These are phyloP conservation scores for Sordariomycetes sp. DNA, from an alignment of 2,329 filamentous ascomycete species.

Conservation along the genomic window DNA sequence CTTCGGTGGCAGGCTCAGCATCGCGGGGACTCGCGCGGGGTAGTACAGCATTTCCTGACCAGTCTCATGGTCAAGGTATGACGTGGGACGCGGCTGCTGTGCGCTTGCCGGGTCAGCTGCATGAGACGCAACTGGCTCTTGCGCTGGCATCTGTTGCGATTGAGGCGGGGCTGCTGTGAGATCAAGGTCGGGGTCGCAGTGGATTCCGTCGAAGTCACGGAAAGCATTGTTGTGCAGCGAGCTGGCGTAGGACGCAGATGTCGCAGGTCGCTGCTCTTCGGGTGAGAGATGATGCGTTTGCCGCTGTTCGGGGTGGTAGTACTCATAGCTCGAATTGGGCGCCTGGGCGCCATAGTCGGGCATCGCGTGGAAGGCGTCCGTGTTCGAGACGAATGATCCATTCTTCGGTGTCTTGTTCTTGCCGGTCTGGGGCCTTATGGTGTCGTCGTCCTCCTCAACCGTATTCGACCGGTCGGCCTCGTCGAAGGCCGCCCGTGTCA, in stretches of 20 bases:
- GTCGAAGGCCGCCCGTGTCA: slow-evolving; percentile 38
- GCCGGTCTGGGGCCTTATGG: slow-evolving; percentile 16
- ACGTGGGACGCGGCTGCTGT: slow-evolving; percentile 18
- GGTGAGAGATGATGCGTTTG: background rate
- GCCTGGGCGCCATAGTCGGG: slow-evolving; percentile 9
- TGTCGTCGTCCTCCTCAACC: slow-evolving; percentile 22
- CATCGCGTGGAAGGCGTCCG: slow-evolving; percentile 20
- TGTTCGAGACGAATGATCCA: slow-evolving; percentile 12
- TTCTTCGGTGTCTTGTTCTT: background rate
- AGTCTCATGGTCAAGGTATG: slow-evolving; percentile 49
- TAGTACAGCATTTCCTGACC: slow-evolving; percentile 86
- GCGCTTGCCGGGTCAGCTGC: background rate
- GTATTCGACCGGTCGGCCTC: slow-evolving; percentile 31
- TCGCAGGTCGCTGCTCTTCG: slow-evolving; percentile 18
- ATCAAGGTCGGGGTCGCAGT: slow-evolving; percentile 47
- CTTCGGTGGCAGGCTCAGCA: slow-evolving; percentile 84
- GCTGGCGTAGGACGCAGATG: slow-evolving; percentile 46
- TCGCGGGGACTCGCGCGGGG: slow-evolving; percentile 83
- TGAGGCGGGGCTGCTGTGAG: slow-evolving; percentile 8
- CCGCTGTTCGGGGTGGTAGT: background rate
- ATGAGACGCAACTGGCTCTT: background rate
- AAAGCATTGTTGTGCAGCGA: slow-evolving; percentile 56
- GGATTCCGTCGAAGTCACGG: slow-evolving; percentile 70
- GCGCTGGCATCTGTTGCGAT: slow-evolving; percentile 5
- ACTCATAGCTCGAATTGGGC: background rate